Evolutionary conservation across 208 protist species (phyloP).

Genomic region (Crithidia bombi): DNA sequence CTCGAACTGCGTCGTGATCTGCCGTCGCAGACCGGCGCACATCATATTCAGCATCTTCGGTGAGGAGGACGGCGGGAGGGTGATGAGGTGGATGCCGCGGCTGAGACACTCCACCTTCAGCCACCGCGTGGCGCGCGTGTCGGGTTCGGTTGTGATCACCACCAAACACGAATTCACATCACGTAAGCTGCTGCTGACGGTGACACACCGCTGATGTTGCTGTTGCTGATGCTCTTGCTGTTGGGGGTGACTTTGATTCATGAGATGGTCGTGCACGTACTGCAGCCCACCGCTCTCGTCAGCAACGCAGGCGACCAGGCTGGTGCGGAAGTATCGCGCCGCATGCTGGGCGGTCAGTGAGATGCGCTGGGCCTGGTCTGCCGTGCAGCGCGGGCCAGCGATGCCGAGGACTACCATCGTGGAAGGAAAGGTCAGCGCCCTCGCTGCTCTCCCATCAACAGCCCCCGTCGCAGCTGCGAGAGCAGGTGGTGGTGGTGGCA

Average conservation of each 20-base stretch:
- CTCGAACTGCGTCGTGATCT: slow-evolving; percentile 66
- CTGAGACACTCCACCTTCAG: slow-evolving; percentile 80
- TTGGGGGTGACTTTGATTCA: neutral
- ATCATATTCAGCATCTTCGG: slow-evolving; percentile 43
- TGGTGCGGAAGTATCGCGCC: slow-evolving; percentile 60
- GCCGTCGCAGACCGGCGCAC: slow-evolving; percentile 45
- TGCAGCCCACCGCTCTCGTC: slow-evolving; percentile 64
- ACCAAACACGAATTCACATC: slow-evolving; percentile 70
- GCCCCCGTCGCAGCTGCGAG: neutral
- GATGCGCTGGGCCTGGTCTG: slow-evolving; percentile 47
- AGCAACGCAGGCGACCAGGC: slow-evolving; percentile 38
- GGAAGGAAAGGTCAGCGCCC: slow-evolving; percentile 46
- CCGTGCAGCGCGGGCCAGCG: slow-evolving; percentile 42
- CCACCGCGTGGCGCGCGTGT: slow-evolving; percentile 75
- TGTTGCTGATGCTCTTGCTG: neutral
- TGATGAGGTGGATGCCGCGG: slow-evolving; percentile 67
- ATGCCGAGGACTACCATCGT: slow-evolving; percentile 69
- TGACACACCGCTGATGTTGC: neutral
- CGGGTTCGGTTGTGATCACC: slow-evolving; percentile 59
- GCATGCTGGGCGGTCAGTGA: slow-evolving; percentile 58
- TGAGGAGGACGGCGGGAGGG: slow-evolving; percentile 44
- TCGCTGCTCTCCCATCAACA: too few species aligned
- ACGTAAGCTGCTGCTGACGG: slow-evolving; percentile 15
- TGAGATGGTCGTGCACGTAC: slow-evolving; percentile 61
- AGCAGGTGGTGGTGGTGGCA: neutral